phyloP scores from a whole-genome alignment of 2,329 filamentous ascomycete genomes.

The Thielaviopsis euricoi region DNA sequence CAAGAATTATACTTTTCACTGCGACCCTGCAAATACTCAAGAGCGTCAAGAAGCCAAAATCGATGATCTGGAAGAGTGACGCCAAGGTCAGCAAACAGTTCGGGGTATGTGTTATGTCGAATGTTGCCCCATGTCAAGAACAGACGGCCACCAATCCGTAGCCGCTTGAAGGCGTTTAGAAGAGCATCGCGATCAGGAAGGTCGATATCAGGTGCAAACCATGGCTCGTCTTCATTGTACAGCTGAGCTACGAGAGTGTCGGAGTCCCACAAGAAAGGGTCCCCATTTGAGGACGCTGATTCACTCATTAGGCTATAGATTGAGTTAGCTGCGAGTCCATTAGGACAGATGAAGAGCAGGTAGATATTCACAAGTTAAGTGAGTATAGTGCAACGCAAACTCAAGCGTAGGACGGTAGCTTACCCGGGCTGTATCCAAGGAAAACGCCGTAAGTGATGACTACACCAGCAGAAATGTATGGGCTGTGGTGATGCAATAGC shows the following conservation, averaged over 20 bases:
- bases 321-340: not conserved
- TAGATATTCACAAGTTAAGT: too few relatives aligned
- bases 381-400: too few relatives aligned
- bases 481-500: not conserved
- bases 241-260: conserved; percentile 51
- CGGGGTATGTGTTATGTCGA: conserved; percentile 31
- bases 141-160: conserved; percentile 48
- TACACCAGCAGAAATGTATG: too few relatives aligned
- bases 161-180: conserved; percentile 36
- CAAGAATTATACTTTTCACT: conserved; percentile 12
- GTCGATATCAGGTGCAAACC: conserved; percentile 23
- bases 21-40: conserved; percentile 11
- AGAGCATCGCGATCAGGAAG: conserved; percentile 22
- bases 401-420: too few relatives aligned
- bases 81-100: conserved; percentile 36
- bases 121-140: conserved; percentile 36
- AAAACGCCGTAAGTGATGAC: too few relatives aligned
- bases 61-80: conserved; percentile 38
- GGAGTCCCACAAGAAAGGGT: conserved; percentile 62
- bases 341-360: not conserved
- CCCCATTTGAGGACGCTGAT: conserved; percentile 18
- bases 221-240: conserved; percentile 36
- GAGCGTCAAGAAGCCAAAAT: conserved; percentile 10
- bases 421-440: too few relatives aligned
- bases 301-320: not conserved